Evolutionary conservation across 2,329 filamentous ascomycete genomes (phyloP).

Genomic region (Alternaria burnsii): DNA sequence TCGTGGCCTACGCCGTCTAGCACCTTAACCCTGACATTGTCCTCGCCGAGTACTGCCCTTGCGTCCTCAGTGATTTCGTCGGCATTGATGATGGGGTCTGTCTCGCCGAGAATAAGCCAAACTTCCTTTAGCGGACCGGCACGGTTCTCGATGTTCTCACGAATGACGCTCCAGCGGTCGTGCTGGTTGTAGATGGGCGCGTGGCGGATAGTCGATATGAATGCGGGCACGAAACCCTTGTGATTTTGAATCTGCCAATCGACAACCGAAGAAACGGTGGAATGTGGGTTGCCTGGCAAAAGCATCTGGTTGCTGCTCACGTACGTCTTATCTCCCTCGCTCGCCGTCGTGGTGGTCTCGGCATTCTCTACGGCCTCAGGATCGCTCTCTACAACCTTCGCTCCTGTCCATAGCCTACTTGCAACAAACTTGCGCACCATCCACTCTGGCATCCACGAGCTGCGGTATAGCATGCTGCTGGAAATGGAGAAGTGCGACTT

Average conservation of each 20-base stretch:
- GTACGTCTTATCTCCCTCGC: conserved; percentile 32
- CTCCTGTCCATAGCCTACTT: conserved; percentile 41
- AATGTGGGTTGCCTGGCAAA: conserved; percentile 59
- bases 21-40: conserved; percentile 65
- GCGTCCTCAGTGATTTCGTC: conserved; percentile 72
- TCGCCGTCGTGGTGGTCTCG: conserved; percentile 18
- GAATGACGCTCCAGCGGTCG: conserved; percentile 68
- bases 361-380: conserved; percentile 31
- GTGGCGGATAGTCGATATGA: conserved; percentile 74
- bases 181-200: conserved; percentile 74
- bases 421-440: conserved; percentile 60
- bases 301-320: conserved; percentile 48
- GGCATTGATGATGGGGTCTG: conserved; percentile 72
- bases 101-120: conserved; percentile 70
- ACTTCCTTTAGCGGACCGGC: conserved; percentile 60
- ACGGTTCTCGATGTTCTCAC: conserved; percentile 47
- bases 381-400: conserved; percentile 38
- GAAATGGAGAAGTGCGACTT: conserved; percentile 67
- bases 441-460: conserved; percentile 66
- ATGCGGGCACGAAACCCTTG: conserved; percentile 72
- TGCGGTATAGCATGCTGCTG: conserved; percentile 70
- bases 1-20: conserved; percentile 72
- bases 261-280: conserved; percentile 70
- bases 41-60: conserved; percentile 62
- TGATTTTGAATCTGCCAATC: conserved; percentile 75